Conservation (phyloP, 768 basidiomycete genomes). For the Cystoderma amianthinum region DNA sequence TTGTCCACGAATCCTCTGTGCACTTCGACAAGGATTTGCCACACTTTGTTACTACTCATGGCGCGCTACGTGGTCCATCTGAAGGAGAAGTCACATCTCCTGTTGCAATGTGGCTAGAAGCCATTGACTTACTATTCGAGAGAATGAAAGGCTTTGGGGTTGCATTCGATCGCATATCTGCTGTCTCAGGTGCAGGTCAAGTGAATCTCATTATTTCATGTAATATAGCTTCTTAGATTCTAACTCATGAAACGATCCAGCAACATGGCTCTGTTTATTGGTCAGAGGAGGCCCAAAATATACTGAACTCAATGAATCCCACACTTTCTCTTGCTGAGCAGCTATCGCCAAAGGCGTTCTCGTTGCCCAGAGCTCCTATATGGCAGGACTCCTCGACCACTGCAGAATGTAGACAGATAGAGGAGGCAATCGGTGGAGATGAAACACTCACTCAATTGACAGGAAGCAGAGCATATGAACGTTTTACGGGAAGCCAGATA, state of each 20-base stretch:
- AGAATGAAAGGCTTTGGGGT: slow-evolving; percentile 54
- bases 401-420: slow-evolving; percentile 62
- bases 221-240: slow-evolving; percentile 1
- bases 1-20: slow-evolving; percentile 65
- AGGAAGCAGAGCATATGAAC: slow-evolving; percentile 80
- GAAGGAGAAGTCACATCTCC: slow-evolving; percentile 76
- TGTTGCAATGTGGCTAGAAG: slow-evolving; percentile 81
- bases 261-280: slow-evolving; percentile 89
- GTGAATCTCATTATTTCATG: slow-evolving; percentile 24
- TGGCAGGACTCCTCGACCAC: slow-evolving; percentile 92
- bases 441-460: slow-evolving; percentile 69
- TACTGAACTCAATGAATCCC: slow-evolving; percentile 50
- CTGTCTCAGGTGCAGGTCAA: slow-evolving; percentile 76
- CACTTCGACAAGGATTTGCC: slow-evolving; percentile 80
- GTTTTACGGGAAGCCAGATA: slow-evolving; percentile 87
- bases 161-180: slow-evolving; percentile 48
- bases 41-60: slow-evolving; percentile 57
- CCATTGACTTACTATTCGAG: slow-evolving; percentile 70
- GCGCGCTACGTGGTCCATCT: slow-evolving; percentile 56
- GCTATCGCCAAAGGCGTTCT: slow-evolving; percentile 59
- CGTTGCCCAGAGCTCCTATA: slow-evolving; percentile 63
- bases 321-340: slow-evolving; percentile 47
- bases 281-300: slow-evolving; percentile 45
- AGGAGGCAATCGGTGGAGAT: slow-evolving; percentile 60
- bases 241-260: slow-evolving; percentile 23